A percentile compares a stretch with the other conserved stretches of the same genome.
These are phyloP conservation scores for Jamesozyma lodderae DNA, from an alignment of 805 yeast genomes.

Conservation along the genomic window DNA sequence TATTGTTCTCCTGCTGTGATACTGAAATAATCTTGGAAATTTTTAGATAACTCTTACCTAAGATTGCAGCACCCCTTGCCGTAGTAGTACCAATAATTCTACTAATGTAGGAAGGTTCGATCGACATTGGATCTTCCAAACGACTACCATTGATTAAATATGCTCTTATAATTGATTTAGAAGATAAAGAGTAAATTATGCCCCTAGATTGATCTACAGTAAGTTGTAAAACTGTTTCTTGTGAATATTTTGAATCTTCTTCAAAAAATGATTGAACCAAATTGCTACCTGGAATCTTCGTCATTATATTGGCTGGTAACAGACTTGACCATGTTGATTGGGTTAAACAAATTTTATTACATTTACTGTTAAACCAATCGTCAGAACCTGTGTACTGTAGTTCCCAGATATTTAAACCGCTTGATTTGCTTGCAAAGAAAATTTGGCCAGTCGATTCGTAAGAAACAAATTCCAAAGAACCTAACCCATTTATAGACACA, in stretches of 20 bases:
- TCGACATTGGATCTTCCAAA: conserved; percentile 34
- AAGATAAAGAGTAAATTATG: conserved; percentile 71
- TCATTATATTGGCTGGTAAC: conserved; percentile 35
- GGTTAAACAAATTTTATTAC: conserved; percentile 77
- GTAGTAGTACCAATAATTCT: conserved; percentile 36
- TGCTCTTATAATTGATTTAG: conserved; percentile 71
- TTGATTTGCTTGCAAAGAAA: conserved; percentile 73
- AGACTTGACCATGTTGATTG: conserved; percentile 48
- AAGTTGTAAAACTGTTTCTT: conserved; percentile 56
- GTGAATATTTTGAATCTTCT: conserved; percentile 28
- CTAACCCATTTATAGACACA: conserved; percentile 70
- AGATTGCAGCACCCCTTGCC: conserved; percentile 45
- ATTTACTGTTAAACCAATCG: conserved; percentile 78
- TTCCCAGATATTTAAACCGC: conserved; percentile 79
- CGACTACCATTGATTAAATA: conserved; percentile 44
- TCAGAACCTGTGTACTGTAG: conserved; percentile 73
- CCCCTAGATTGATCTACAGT: conserved; percentile 71
- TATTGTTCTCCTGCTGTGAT: conserved; percentile 53
- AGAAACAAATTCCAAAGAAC: conserved; percentile 52
- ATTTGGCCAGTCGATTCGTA: conserved; percentile 65
- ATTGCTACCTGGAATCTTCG: conserved; percentile 32
- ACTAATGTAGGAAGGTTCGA: conserved; percentile 32
- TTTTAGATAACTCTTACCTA: conserved; percentile 46
- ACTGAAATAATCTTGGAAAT: conserved; percentile 40
- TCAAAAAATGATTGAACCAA: conserved; percentile 31